Base-by-base conservation (phyloP, 345 rosid species). In the Aurinia saxatilis region DNA sequence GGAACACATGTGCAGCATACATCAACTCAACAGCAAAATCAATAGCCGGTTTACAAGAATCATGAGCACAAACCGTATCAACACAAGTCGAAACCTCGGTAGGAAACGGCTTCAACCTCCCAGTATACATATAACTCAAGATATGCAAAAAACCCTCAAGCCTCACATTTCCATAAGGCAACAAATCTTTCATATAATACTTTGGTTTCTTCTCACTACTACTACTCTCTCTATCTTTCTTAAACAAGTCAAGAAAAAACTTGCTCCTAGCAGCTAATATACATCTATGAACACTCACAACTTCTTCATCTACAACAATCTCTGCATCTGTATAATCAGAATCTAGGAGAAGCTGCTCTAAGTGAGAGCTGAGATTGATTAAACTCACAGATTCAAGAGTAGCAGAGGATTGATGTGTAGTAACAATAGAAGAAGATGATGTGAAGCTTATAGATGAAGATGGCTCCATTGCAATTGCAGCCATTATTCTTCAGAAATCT, bases 31-130 rank as follows among this genome's bases (percentile, higher is more conserved):
- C 95, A 1, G 80, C 77, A 54, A 90, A 93, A 71, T 66, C 67
- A 52, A 93, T 85, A 17, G 90, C 95, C 6, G 99, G 97, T 60
- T 82, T 65, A 79, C 99, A 93, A 7, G 91, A 80, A 73, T 89
- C 90, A 73, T 93, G 99, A 61, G 72, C 63, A 52, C 99, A 93
- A 11, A 50, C 66, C 23, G 75, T 23, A 70, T 84, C 88, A 50
- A 84, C 95, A 60, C 99, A 93, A 18, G 87, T 82, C 1, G 97
- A 90, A 39, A 85, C 96, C 70, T 81, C 95, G 36, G 49, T 7
- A 2, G 99, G 96, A 50, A 77, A 82, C 63, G 87, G 70, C 76
- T 81, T 93, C 31, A 90, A 73, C 74, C 75, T 85, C 17, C 97
- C 99, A 10, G 97, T 84, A 39, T 90, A 93, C 48, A 84, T 40